Evolutionary conservation across 768 basidiomycete species (phyloP).

Genomic region (Crassisporium funariophilum): DNA sequence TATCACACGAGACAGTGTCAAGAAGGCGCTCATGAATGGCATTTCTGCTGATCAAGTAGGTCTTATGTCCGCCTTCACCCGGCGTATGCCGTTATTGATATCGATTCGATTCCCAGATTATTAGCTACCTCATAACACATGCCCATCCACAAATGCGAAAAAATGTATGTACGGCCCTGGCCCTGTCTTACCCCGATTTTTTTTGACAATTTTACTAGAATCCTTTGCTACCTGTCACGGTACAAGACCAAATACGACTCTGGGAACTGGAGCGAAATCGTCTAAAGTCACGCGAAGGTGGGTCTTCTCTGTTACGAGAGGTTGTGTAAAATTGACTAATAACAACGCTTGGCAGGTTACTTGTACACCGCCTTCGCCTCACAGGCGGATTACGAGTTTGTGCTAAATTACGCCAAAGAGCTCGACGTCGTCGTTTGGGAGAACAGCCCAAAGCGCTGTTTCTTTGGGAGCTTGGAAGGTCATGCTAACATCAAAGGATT

Average conservation of each 20-base stretch:
- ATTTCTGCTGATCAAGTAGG: constrained; percentile 94
- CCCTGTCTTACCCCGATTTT: constrained; percentile 11
- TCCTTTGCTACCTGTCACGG: constrained; percentile 92
- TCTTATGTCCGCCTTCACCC: constrained; percentile 21
- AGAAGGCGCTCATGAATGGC: constrained; percentile 90
- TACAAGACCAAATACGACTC: constrained; percentile 95
- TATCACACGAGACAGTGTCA: constrained; percentile 93
- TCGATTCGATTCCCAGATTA: constrained; percentile 62
- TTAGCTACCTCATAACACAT: constrained; percentile 91
- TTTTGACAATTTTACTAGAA: constrained; percentile 55
- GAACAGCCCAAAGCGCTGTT: constrained; percentile 68
- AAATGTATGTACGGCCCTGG: constrained; percentile 57
- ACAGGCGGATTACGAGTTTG: constrained; percentile 85
- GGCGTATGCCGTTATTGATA: constrained; percentile 17
- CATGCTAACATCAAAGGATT: constrained; percentile 79
- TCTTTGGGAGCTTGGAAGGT: constrained; percentile 81
- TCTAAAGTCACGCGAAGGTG: constrained; percentile 86
- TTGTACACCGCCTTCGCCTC: constrained; percentile 89
- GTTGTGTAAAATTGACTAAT: constrained; percentile 27
- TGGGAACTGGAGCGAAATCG: constrained; percentile 98
- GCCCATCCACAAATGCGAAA: constrained; percentile 98
- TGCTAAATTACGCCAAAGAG: constrained; percentile 82
- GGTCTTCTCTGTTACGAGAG: constrained; percentile 21
- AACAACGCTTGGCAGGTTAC: constrained; percentile 55
- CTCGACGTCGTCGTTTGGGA: constrained; percentile 86